Conservation (phyloP, 2,329 filamentous ascomycete species). For the Neonectria punicea region DNA sequence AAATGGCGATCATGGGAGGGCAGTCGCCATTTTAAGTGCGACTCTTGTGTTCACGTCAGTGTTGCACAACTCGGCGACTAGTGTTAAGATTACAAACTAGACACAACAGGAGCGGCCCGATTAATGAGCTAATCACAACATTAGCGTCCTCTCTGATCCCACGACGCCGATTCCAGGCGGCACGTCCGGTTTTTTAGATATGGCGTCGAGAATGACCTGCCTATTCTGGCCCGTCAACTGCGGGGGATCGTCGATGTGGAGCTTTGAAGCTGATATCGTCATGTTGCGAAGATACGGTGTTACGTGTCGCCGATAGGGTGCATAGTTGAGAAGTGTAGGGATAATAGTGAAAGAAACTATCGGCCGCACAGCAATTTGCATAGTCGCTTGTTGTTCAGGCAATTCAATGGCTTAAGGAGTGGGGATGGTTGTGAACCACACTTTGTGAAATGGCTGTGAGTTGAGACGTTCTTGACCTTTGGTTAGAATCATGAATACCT, state of each 20-base stretch:
- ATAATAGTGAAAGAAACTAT: not conserved
- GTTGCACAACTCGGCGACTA: too few species aligned
- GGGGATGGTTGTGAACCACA: too few species aligned
- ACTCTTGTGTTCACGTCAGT: not conserved
- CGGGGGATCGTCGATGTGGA: not conserved
- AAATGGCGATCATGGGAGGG: not conserved
- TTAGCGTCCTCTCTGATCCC: not conserved
- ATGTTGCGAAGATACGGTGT: not conserved
- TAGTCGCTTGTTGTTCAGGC: too few species aligned
- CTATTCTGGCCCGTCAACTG: not conserved
- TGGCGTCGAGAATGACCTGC: not conserved
- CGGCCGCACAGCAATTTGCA: too few species aligned
- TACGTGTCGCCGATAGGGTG: not conserved
- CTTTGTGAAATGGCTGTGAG: too few species aligned
- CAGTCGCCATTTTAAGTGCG: not conserved
- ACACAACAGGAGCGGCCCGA: not conserved
- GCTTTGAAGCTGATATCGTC: not conserved
- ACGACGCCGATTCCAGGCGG: not conserved
- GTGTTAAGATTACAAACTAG: not conserved
- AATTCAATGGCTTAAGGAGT: too few species aligned
- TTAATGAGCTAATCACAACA: not conserved
- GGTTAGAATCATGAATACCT: too few species aligned
- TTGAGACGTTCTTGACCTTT: too few species aligned
- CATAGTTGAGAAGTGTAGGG: not conserved
- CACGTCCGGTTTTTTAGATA: not conserved